These are phyloP conservation scores for Fusarium chuoi DNA, from an alignment of 2,329 filamentous ascomycete species.

Conservation along the genomic window DNA sequence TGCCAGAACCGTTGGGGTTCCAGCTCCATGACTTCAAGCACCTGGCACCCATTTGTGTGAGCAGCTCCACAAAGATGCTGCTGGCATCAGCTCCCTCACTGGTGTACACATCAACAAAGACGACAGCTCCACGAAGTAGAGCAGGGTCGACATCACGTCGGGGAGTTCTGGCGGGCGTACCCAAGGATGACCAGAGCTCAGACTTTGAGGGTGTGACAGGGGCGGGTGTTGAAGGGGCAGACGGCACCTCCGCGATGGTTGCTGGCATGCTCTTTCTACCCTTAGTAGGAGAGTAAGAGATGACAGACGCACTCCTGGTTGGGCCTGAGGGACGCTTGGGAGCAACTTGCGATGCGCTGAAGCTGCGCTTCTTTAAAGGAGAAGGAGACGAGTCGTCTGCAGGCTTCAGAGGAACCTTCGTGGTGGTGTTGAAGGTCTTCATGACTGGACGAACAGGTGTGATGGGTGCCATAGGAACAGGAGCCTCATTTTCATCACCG, in stretches of 20 bases:
- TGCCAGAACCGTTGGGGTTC: constrained; percentile 62
- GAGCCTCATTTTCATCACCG: constrained; percentile 72
- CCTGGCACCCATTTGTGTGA: constrained; percentile 83
- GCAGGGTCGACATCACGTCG: constrained; percentile 62
- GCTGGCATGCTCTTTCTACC: constrained; percentile 46
- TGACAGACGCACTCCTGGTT: constrained; percentile 61
- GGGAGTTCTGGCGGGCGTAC: constrained; percentile 67
- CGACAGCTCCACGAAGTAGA: constrained; percentile 75
- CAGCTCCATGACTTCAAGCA: constrained; percentile 82
- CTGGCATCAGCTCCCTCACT: constrained; percentile 84
- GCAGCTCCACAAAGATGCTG: constrained; percentile 81
- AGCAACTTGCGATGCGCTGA: constrained; percentile 61
- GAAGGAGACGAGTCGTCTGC: constrained; percentile 67
- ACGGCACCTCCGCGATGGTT: constrained; percentile 30
- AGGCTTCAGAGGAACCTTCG: constrained; percentile 79
- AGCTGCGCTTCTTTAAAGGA: constrained; percentile 60
- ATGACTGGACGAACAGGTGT: constrained; percentile 66
- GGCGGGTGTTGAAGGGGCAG: constrained; percentile 46
- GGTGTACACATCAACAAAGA: constrained; percentile 86
- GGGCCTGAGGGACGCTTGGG: constrained; percentile 55
- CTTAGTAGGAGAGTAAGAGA: constrained; percentile 65
- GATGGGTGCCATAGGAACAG: constrained; percentile 59
- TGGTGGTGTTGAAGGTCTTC: constrained; percentile 74
- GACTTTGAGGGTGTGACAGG: constrained; percentile 58
- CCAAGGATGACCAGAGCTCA: constrained; percentile 64